Evolutionary conservation across 192 early-diverging fungal genomes (phyloP), one percentile per base, ranked within the genome.

Genomic region (Dissophora globulifera): DNA sequence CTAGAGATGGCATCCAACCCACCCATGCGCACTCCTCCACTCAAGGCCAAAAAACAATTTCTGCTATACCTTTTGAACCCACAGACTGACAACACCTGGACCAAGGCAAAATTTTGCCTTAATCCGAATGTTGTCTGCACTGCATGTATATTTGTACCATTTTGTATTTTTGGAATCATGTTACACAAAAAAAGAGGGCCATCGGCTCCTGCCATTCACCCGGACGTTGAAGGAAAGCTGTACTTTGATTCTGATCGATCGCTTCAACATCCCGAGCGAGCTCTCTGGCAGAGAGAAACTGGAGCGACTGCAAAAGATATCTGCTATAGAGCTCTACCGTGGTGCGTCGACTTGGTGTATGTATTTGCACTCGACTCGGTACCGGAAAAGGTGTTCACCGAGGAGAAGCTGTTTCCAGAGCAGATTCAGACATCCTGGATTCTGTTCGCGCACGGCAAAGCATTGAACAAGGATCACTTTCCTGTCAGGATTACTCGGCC

Each of bases 391-490:
- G 50, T 75, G 0, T 59, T 75, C 11, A 60, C 46, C 3, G 43
- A 58, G 32, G 56, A 75, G 25, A 47, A 17, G 22, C 20, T 10
- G 11, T 42, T 75, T 3, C 33, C 35, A 40, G 19, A 43, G 30
- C 27, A 50, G 33, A 29, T 75, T 1, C 70, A 65, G 45, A 58
- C 20, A 6, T 46, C 57, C 23, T 75, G 70, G 70, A 75, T 75
- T 31, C 47, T 50, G 12, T 75, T 75, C 33, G 62, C 62, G 4
- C 38, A 69, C 33, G 62, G 62, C 0, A 56, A 58, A 8, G 17
- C 54, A 1, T 33, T 41, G 19, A 19, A n/a, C 12, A 17, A 46
- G 40, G 48, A 25, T 16, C 23, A 26, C 1, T 33, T 59, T 38
- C 54, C 55, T 27, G 15, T 30, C 19, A 51, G 46, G 20, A 51